phyloP scores from a whole-genome alignment of 2,329 filamentous ascomycete species.

The Tolypocladium ophioglossoides region DNA sequence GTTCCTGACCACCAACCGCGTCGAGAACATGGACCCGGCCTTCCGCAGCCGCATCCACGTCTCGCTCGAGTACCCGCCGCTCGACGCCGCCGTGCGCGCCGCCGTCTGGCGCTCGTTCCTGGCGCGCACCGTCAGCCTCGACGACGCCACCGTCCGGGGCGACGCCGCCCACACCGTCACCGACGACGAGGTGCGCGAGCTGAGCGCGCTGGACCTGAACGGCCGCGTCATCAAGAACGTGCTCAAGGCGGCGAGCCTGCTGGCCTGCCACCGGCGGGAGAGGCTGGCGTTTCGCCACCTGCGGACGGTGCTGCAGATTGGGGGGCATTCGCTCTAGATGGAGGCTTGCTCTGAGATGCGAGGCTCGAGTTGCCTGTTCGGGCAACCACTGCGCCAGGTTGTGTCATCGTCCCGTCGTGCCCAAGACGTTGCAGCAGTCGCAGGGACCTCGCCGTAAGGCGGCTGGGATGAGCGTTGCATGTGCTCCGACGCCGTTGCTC shows the following conservation, averaged over 20 bases:
- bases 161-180: conserved; percentile 18
- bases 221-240: conserved; percentile 41
- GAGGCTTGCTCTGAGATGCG: too few species aligned
- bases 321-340: conserved; percentile 14
- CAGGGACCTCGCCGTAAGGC: too few species aligned
- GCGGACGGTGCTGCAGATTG: conserved; percentile 18
- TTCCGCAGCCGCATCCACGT: conserved; percentile 39
- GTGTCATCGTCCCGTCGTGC: too few species aligned
- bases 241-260: conserved; percentile 25
- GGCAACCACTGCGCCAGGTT: too few species aligned
- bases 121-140: conserved; percentile 14
- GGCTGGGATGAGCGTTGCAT: too few species aligned
- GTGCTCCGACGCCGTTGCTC: too few species aligned
- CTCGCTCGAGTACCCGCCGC: conserved; percentile 32
- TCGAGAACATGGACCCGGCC: conserved; percentile 32
- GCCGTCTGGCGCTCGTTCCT: conserved; percentile 31
- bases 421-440: too few species aligned
- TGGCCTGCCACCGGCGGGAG: conserved; percentile 20
- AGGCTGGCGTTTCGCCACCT: conserved; percentile 17
- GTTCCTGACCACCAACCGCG: conserved; percentile 38
- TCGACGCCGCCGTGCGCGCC: conserved; percentile 24
- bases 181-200: conserved; percentile 18
- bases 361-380: too few species aligned
- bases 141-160: conserved; percentile 11
- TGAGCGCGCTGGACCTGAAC: conserved; percentile 32